Evolutionary conservation across 257 asterid genomes (phyloP).

Genomic region (Gentiana straminea): DNA sequence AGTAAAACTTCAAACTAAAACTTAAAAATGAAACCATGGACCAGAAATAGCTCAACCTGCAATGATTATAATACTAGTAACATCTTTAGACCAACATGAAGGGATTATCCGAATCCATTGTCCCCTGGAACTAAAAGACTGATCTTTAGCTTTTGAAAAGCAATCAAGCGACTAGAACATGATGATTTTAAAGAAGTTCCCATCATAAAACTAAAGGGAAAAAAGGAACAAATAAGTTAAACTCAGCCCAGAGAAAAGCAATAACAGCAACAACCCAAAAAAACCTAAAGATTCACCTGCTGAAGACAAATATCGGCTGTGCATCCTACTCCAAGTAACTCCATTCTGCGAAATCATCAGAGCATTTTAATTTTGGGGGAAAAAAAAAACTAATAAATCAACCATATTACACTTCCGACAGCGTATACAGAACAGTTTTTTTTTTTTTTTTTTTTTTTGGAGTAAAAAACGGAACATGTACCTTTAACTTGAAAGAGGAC

Average conservation of each 20-base stretch:
- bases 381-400: background rate
- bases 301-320: conserved; percentile 26
- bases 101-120: no score
- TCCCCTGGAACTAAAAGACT: background rate
- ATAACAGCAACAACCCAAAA: conserved; percentile 5
- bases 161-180: background rate
- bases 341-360: conserved; percentile 26
- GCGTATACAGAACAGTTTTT: background rate
- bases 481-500: conserved; percentile 6
- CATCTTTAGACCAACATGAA: no score
- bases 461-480: background rate
- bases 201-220: background rate
- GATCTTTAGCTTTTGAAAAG: background rate
- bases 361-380: background rate
- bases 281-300: conserved; percentile 26
- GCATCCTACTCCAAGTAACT: conserved; percentile 33
- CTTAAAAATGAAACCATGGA: no score
- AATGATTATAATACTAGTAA: no score
- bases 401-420: background rate
- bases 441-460: background rate
- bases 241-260: background rate
- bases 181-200: background rate
- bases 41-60: no score
- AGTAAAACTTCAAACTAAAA: no score
- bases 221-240: background rate